These are phyloP conservation scores for Cubamyces lactineus DNA, from an alignment of 768 basidiomycete genomes.

Conservation along the genomic window DNA sequence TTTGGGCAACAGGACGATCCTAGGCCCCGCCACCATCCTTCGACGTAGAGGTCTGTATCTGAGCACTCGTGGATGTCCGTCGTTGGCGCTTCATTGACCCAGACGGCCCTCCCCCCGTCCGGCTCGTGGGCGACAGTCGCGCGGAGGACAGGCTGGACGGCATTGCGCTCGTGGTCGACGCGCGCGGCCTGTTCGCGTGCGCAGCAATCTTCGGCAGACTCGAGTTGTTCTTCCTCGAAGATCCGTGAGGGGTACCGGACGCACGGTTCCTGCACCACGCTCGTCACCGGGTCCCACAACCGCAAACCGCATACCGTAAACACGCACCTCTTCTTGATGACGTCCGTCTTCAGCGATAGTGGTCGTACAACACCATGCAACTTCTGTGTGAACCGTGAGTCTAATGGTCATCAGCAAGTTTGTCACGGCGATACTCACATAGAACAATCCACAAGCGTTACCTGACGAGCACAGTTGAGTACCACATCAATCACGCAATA, in stretches of 20 bases:
- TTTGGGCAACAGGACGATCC: conserved; percentile 26
- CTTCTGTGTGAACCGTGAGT: conserved; percentile 57
- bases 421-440: conserved; percentile 53
- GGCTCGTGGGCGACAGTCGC: conserved; percentile 41
- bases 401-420: background rate
- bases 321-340: conserved; percentile 90
- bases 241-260: conserved; percentile 69
- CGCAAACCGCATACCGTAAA: background rate
- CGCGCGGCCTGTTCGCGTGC: conserved; percentile 71
- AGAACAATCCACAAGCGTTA: conserved; percentile 93
- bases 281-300: conserved; percentile 14
- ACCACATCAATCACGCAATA: conserved; percentile 16
- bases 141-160: conserved; percentile 50
- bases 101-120: conserved; percentile 32
- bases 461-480: conserved; percentile 44
- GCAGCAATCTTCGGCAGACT: conserved; percentile 76
- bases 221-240: conserved; percentile 62
- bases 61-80: conserved; percentile 68
- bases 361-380: conserved; percentile 94
- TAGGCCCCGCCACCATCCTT: conserved; percentile 30
- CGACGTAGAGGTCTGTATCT: conserved; percentile 42
- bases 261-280: conserved; percentile 67
- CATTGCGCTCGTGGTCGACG: conserved; percentile 63
- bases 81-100: conserved; percentile 77
- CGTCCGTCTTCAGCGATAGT: conserved; percentile 93